A percentile compares a stretch with the other conserved stretches of the same genome.
Evolutionary conservation across 2,329 filamentous ascomycete genomes (phyloP).

Genomic region (Cercospora zeina): DNA sequence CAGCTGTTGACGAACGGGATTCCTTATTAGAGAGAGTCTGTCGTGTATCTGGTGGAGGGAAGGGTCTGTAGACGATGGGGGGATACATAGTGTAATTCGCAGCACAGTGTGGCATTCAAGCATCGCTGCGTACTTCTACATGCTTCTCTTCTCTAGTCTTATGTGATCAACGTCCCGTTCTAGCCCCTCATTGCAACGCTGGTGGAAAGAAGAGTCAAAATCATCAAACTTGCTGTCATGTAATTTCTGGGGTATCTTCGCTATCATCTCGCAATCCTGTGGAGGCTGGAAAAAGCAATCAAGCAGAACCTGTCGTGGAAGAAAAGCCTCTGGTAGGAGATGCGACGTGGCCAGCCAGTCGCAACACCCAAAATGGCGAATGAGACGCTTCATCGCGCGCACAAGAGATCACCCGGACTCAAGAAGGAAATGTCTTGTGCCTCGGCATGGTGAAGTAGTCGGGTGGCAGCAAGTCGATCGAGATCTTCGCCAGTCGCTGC

Average conservation of each 20-base stretch:
- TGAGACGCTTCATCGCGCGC: not conserved
- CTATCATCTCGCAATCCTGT: not conserved
- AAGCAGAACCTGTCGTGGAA: not conserved
- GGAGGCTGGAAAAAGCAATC: not conserved
- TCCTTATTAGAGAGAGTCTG: constrained; percentile 64
- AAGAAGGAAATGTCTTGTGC: constrained; percentile 29
- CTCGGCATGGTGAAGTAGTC: constrained; percentile 36
- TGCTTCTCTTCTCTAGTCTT: not conserved
- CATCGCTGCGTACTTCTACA: not conserved
- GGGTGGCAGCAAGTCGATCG: constrained; percentile 29
- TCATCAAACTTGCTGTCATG: not conserved
- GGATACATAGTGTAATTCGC: not conserved
- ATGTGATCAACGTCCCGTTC: not conserved
- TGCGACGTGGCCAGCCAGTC: not conserved
- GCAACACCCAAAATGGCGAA: not conserved
- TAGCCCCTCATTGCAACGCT: not conserved
- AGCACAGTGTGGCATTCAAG: not conserved
- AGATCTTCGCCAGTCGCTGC: constrained; percentile 38
- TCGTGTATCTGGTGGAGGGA: not conserved
- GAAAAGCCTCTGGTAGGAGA: not conserved
- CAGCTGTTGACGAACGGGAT: constrained; percentile 97
- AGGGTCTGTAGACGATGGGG: not conserved
- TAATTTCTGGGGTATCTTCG: constrained; percentile 1
- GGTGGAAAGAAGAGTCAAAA: not conserved
- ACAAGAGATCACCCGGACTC: not conserved